Percentiles rank a stretch among this genome's conserved stretches.
Conservation (phyloP, 83 land plant species). For the Diphasiastrum complanatum region DNA sequence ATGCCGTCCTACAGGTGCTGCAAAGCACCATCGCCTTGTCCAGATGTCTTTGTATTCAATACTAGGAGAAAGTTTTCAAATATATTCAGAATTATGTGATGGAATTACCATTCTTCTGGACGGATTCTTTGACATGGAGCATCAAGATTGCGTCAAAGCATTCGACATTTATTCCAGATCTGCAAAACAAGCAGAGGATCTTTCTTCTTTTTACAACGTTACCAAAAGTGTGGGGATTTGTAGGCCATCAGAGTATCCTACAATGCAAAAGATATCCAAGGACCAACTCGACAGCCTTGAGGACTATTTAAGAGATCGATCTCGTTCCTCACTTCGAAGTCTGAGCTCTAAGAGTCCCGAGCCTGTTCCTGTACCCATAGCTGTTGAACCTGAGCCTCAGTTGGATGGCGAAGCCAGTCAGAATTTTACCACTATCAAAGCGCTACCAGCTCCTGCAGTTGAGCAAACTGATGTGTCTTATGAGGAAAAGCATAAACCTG, state of each 20-base stretch:
- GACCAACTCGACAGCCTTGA: constrained; percentile 11
- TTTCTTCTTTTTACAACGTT: no score
- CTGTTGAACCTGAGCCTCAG: not conserved
- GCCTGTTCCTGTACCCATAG: not conserved
- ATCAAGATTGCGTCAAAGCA: no score
- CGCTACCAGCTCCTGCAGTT: no score
- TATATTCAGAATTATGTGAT: no score
- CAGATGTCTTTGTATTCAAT: constrained; percentile 2
- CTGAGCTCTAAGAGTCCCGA: not conserved
- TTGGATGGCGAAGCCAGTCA: no score
- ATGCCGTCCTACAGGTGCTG: no score
- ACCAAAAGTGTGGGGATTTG: constrained; percentile 3
- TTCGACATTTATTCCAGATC: constrained; percentile 10
- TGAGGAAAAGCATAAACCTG: no score
- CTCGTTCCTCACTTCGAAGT: not conserved
- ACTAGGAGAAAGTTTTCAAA: constrained; percentile 1
- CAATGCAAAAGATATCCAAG: not conserved
- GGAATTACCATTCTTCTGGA: constrained; percentile 8
- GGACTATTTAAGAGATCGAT: no score
- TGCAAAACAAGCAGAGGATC: no score
- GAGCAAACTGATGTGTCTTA: no score
- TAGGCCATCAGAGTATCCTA: constrained; percentile 7
- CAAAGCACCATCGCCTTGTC: constrained; percentile 3
- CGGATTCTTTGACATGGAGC: constrained; percentile 17
- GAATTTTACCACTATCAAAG: no score